Evolutionary conservation across 371 early-diverging fungal genomes (phyloP).

Genomic region (Choanephora cucurbitarum): DNA sequence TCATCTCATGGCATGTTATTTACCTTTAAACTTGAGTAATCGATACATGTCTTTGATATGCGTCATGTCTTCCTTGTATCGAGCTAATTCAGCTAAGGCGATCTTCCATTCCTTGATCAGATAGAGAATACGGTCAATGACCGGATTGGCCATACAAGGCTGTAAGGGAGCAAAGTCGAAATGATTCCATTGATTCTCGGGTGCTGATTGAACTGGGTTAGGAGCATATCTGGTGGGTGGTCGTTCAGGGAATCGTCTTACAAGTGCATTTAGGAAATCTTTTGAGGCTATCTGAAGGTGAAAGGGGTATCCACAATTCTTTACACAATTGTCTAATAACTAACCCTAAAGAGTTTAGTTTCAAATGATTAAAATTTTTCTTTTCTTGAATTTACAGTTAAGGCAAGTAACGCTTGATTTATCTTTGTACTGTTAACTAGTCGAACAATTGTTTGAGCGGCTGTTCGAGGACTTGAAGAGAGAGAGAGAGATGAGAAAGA

Average conservation of each 20-base stretch:
- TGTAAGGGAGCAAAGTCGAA: slow-evolving; percentile 30
- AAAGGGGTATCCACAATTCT: slow-evolving; percentile 96
- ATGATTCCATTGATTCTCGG: slow-evolving; percentile 35
- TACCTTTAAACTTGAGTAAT: slow-evolving; percentile 79
- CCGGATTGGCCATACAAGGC: slow-evolving; percentile 52
- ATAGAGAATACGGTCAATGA: slow-evolving; percentile 85
- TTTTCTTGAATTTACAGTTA: slow-evolving; percentile 54
- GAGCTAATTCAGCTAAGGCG: slow-evolving; percentile 77
- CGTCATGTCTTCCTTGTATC: slow-evolving; percentile 86
- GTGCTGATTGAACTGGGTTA: slow-evolving; percentile 28
- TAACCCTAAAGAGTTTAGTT: slow-evolving; percentile 24
- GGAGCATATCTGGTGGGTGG: slow-evolving; percentile 59
- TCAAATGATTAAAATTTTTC: background rate
- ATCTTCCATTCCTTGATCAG: slow-evolving; percentile 92
- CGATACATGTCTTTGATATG: slow-evolving; percentile 93
- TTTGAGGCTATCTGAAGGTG: slow-evolving; percentile 91
- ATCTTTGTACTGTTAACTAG: slow-evolving; percentile 74
- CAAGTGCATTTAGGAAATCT: slow-evolving; percentile 94
- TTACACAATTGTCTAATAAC: slow-evolving; percentile 92
- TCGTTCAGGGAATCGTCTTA: slow-evolving; percentile 86
- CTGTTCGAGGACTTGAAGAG: slow-evolving; percentile 75
- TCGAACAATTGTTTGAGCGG: slow-evolving; percentile 79
- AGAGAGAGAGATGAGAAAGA: background rate
- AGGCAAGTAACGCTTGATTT: slow-evolving; percentile 71
- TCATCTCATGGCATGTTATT: too few relatives aligned